Evolutionary conservation across 129 eudicot species (phyloP).

Genomic region (Pseudognaphalium luteoalbum): DNA sequence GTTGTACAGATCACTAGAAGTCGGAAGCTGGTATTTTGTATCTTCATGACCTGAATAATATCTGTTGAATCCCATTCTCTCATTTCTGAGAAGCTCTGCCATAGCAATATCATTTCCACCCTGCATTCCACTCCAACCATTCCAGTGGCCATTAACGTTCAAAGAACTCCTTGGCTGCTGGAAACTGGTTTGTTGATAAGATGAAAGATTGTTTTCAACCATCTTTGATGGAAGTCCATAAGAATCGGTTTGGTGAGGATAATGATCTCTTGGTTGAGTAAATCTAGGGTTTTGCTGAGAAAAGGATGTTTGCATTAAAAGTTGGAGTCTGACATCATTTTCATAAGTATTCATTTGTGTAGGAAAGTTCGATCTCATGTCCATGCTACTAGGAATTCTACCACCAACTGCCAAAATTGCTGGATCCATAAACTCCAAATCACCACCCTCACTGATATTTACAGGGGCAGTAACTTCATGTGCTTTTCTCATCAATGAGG

Average conservation of each 20-base stretch:
- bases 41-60: slow-evolving; percentile 33
- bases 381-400: slow-evolving; percentile 24
- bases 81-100: slow-evolving; percentile 23
- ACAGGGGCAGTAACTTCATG: slow-evolving; percentile 27
- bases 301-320: slow-evolving; percentile 35
- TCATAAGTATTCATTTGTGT: slow-evolving; percentile 20
- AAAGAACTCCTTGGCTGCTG: slow-evolving; percentile 23
- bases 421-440: slow-evolving; percentile 39
- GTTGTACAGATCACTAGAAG: slow-evolving; percentile 30
- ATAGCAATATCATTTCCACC: slow-evolving; percentile 19
- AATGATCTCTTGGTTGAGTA: slow-evolving; percentile 4
- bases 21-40: slow-evolving; percentile 24
- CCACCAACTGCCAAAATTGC: slow-evolving; percentile 40
- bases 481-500: slow-evolving; percentile 23
- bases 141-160: slow-evolving; percentile 33
- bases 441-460: slow-evolving; percentile 24
- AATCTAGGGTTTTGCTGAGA: slow-evolving; percentile 36
- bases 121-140: slow-evolving; percentile 25
- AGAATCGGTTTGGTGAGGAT: slow-evolving; percentile 14
- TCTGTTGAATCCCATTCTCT: slow-evolving; percentile 31
- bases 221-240: slow-evolving; percentile 19
- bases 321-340: slow-evolving; percentile 25
- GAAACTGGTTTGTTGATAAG: slow-evolving; percentile 24
- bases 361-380: slow-evolving; percentile 27
- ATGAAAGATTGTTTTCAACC: slow-evolving; percentile 17